Conservation (phyloP, 140 eudicot species). For the Erigeron philadelphicus region DNA sequence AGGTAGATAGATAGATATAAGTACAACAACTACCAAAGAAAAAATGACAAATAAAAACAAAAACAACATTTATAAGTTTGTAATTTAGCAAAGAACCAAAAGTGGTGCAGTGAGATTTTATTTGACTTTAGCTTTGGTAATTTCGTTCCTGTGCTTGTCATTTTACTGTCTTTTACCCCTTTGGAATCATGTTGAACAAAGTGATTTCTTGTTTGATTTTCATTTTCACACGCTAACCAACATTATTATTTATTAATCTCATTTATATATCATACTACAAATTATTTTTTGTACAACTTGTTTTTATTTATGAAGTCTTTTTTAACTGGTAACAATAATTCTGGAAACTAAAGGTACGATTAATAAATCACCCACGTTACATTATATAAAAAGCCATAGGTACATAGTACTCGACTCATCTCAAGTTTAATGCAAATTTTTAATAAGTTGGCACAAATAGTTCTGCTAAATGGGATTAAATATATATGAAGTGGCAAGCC, state of each 20-base stretch:
- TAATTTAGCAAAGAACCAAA: constrained; percentile 36
- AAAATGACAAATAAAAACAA: constrained; percentile 26
- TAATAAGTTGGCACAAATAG: too few species aligned
- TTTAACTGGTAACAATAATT: background rate
- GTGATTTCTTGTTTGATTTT: constrained; percentile 27
- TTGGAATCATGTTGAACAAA: constrained; percentile 34
- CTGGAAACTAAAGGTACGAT: too few species aligned
- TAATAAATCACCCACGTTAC: too few species aligned
- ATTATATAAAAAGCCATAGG: too few species aligned
- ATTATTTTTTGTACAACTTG: background rate
- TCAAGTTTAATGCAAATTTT: too few species aligned
- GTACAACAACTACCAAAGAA: constrained; percentile 31
- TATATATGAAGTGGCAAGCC: too few species aligned
- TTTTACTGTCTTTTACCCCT: constrained; percentile 39
- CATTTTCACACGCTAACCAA: constrained; percentile 21
- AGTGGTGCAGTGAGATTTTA: constrained; percentile 39
- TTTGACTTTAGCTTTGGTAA: constrained; percentile 46
- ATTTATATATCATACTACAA: background rate
- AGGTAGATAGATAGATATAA: constrained; percentile 17
- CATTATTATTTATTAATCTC: background rate
- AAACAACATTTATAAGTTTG: constrained; percentile 24
- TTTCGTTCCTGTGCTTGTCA: constrained; percentile 34
- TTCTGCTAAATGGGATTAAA: too few species aligned
- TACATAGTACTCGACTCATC: too few species aligned
- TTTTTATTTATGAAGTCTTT: background rate